Percentiles rank a stretch among this genome's conserved stretches.
Evolutionary conservation across 495 filamentous ascomycete genomes (phyloP).

Genomic region (Penicillium dipodomyicola): DNA sequence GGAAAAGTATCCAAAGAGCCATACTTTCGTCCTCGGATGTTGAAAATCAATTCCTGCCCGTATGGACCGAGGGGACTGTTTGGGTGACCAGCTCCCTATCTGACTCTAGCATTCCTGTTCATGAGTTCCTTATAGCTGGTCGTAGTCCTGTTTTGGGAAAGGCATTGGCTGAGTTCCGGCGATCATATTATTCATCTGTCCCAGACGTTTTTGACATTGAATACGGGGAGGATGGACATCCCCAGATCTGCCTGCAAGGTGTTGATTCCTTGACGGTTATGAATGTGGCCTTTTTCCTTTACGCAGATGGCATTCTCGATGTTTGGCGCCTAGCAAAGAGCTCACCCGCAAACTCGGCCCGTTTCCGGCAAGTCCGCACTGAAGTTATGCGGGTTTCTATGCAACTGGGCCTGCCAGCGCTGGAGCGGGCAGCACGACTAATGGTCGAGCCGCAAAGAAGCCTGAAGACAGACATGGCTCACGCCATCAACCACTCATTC

Average conservation of each 20-base stretch:
- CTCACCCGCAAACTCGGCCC: conserved; percentile 56
- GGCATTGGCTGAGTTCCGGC: conserved; percentile 54
- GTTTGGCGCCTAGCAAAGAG: conserved; percentile 75
- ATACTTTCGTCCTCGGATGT: conserved; percentile 56
- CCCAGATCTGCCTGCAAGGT: conserved; percentile 58
- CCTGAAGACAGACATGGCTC: conserved; percentile 64
- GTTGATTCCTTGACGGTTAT: conserved; percentile 73
- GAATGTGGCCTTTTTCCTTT: conserved; percentile 76
- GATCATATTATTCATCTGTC: conserved; percentile 41
- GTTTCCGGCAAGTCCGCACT: conserved; percentile 72
- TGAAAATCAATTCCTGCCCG: conserved; percentile 51
- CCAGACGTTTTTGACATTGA: conserved; percentile 62
- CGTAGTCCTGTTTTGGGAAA: conserved; percentile 68
- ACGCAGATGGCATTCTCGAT: conserved; percentile 76
- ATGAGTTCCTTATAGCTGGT: conserved; percentile 72
- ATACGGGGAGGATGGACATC: conserved; percentile 46
- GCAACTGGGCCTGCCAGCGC: conserved; percentile 58
- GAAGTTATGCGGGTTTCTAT: conserved; percentile 80
- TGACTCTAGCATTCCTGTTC: conserved; percentile 70
- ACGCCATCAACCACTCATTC: conserved; percentile 59
- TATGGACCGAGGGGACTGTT: conserved; percentile 36
- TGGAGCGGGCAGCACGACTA: conserved; percentile 73
- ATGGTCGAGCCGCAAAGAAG: conserved; percentile 63
- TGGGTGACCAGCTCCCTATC: conserved; percentile 58
- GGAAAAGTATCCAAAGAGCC: conserved; percentile 34